Percentiles rank a stretch among this genome's conserved stretches.
phyloP scores from a whole-genome alignment of 2,329 filamentous ascomycete genomes.

The Lecanicillium sp. region DNA sequence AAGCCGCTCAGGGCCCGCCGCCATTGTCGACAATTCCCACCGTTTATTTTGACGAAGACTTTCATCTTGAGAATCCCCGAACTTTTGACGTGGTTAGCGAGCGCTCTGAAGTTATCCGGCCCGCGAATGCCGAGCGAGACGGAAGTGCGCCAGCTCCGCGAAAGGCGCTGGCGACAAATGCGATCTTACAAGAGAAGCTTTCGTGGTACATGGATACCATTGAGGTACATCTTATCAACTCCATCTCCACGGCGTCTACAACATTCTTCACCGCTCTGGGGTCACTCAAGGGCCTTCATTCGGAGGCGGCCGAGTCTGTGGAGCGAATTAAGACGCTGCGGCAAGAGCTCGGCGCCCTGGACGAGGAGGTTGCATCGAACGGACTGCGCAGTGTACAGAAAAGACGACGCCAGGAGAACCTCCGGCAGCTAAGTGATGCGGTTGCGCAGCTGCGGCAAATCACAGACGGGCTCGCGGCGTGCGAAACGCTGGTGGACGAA shows the following conservation, averaged over 20 bases:
- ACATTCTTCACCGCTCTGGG: slow-evolving; percentile 95
- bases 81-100: slow-evolving; percentile 97
- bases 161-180: slow-evolving; percentile 90
- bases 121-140: slow-evolving; percentile 43
- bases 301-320: slow-evolving; percentile 87
- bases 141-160: slow-evolving; percentile 56
- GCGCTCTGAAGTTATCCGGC: slow-evolving; percentile 86
- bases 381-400: slow-evolving; percentile 83
- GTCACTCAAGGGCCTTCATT: slow-evolving; percentile 82
- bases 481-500: slow-evolving; percentile 73
- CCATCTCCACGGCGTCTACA: slow-evolving; percentile 89
- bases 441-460: slow-evolving; percentile 77
- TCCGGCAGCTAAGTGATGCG: slow-evolving; percentile 73
- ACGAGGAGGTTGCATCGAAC: slow-evolving; percentile 77
- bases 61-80: slow-evolving; percentile 89
- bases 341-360: slow-evolving; percentile 70
- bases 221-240: slow-evolving; percentile 92
- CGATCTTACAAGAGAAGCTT: slow-evolving; percentile 93
- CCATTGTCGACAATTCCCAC: slow-evolving; percentile 85
- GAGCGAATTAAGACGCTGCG: slow-evolving; percentile 74
- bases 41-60: slow-evolving; percentile 92
- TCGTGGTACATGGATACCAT: slow-evolving; percentile 99
- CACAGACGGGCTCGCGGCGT: slow-evolving; percentile 64
- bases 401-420: slow-evolving; percentile 72
- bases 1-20: slow-evolving; percentile 63